Conservation (phyloP, 2,329 filamentous ascomycete species). For the Aspergillaceae sp. region DNA sequence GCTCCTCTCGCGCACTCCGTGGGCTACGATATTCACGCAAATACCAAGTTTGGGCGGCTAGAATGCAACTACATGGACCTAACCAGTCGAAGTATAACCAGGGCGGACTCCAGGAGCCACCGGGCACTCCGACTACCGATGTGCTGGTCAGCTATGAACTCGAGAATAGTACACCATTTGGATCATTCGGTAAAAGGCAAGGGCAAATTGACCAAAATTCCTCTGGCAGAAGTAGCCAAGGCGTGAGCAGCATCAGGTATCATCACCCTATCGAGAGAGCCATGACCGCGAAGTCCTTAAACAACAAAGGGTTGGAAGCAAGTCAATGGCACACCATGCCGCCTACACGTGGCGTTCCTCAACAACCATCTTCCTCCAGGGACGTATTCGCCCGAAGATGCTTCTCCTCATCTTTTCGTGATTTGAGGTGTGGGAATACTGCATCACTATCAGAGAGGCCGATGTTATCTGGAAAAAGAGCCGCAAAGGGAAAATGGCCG, state of each 20-base stretch:
- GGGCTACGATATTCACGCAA: conserved; percentile 11
- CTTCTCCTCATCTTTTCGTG: background rate
- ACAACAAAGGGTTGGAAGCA: background rate
- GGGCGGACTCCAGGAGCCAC: conserved; percentile 21
- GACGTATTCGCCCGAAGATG: background rate
- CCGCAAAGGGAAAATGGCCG: background rate
- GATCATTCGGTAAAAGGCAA: background rate
- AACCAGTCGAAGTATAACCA: conserved; percentile 7
- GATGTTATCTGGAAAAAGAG: too few relatives aligned
- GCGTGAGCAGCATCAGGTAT: background rate
- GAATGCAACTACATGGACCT: conserved; percentile 25
- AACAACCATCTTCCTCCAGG: background rate
- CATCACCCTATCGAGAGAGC: background rate
- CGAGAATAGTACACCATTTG: conserved; percentile 3
- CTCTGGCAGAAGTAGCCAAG: background rate
- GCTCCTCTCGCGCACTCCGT: background rate
- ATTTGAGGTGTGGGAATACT: too few relatives aligned
- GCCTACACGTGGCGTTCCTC: background rate
- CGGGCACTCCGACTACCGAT: conserved; percentile 27
- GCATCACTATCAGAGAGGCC: background rate
- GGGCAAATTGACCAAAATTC: background rate
- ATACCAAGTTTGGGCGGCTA: conserved; percentile 30
- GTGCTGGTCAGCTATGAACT: conserved; percentile 16
- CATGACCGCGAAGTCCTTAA: too few relatives aligned
- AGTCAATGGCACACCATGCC: background rate